Conservation (phyloP, 2,329 filamentous ascomycete species). For the Cercospora sojina region DNA sequence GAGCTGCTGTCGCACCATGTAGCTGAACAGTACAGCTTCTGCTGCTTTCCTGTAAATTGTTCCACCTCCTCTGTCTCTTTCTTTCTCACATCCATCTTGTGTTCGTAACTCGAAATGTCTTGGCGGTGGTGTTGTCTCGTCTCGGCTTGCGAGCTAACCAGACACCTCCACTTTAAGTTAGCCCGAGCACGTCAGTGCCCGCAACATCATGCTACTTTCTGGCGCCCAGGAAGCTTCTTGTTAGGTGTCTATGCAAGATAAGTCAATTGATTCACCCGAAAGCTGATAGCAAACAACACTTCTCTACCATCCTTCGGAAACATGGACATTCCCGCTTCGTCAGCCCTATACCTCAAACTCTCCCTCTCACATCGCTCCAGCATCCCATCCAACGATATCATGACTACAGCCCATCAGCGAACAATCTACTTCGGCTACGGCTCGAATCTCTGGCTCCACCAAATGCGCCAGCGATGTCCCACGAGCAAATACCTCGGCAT, state of each 20-base stretch:
- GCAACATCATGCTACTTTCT: background rate
- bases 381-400: background rate
- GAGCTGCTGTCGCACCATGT: conserved; percentile 3
- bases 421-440: conserved; percentile 64
- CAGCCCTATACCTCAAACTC: background rate
- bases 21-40: conserved; percentile 2
- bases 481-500: conserved; percentile 56
- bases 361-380: background rate
- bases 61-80: background rate
- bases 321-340: conserved; percentile 7
- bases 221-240: background rate
- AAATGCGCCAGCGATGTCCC: conserved; percentile 64
- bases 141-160: background rate
- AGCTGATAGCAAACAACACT: background rate
- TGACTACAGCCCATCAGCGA: conserved; percentile 1
- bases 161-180: background rate
- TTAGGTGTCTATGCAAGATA: background rate
- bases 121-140: background rate
- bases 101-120: background rate
- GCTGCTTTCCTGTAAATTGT: background rate
- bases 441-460: conserved; percentile 64
- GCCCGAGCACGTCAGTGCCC: conserved; percentile 5
- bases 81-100: background rate
- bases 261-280: background rate
- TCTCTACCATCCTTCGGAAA: background rate